A percentile compares a stretch with the other conserved stretches of the same genome.
These are phyloP conservation scores for Xylaria scruposa DNA, from an alignment of 495 filamentous ascomycete species.

Conservation along the genomic window DNA sequence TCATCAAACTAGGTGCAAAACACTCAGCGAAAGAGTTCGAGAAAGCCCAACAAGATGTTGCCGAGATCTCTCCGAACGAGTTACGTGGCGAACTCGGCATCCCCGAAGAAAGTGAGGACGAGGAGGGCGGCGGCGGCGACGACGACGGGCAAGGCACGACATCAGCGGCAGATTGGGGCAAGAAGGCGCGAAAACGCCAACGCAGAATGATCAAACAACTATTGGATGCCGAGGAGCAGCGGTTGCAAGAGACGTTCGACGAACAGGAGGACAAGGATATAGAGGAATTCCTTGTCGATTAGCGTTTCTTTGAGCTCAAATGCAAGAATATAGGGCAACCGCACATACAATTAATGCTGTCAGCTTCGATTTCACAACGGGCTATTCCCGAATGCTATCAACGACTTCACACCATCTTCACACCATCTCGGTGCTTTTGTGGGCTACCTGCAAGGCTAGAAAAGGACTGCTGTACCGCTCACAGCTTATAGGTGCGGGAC, in stretches of 20 bases:
- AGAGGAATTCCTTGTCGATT: constrained; percentile 67
- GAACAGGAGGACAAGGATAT: constrained; percentile 73
- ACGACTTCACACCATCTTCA: constrained; percentile 7
- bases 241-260: constrained; percentile 50
- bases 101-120: constrained; percentile 61
- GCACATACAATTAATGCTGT: constrained; percentile 17
- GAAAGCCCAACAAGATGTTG: constrained; percentile 44
- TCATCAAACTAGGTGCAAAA: constrained; percentile 57
- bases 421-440: background rate
- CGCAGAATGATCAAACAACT: constrained; percentile 64
- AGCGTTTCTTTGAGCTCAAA: background rate
- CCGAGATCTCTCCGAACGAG: constrained; percentile 56
- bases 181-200: constrained; percentile 68
- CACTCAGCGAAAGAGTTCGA: constrained; percentile 56
- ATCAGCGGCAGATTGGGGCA: constrained; percentile 57
- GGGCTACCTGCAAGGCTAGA: constrained; percentile 6
- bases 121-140: constrained; percentile 58
- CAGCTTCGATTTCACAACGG: constrained; percentile 13
- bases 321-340: constrained; percentile 13
- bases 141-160: constrained; percentile 58
- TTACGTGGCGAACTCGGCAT: constrained; percentile 58
- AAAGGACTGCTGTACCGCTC: background rate
- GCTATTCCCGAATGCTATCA: constrained; percentile 3
- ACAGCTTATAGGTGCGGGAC: background rate
- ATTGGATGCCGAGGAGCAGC: constrained; percentile 57